Evolutionary conservation across 2,329 filamentous ascomycete genomes (phyloP).

Genomic region (Alternaria sp.): DNA sequence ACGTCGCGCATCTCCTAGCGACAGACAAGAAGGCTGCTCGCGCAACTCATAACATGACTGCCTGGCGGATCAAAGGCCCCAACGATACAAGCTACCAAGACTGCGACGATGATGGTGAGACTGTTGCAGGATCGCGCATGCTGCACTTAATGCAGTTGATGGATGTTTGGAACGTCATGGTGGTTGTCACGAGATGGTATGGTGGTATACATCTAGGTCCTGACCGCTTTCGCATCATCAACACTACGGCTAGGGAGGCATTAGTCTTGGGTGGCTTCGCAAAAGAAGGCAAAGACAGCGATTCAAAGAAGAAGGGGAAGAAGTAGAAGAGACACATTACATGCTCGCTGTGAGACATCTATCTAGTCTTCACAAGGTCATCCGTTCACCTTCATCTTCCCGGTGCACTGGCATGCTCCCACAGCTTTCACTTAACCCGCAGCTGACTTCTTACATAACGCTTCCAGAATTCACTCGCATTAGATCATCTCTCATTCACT

Average conservation of each 20-base stretch:
- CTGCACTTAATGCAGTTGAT: slow-evolving; percentile 93
- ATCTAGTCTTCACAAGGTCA: no score
- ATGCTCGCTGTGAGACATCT: not conserved
- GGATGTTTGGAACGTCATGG: slow-evolving; percentile 90
- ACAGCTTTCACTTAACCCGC: not conserved
- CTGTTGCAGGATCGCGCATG: slow-evolving; percentile 83
- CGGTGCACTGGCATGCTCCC: not conserved
- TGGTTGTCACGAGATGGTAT: slow-evolving; percentile 95
- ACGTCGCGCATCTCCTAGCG: slow-evolving; percentile 75
- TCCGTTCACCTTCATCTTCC: not conserved
- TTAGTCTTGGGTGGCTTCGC: slow-evolving; percentile 78
- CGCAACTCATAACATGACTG: slow-evolving; percentile 94
- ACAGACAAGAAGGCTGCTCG: slow-evolving; percentile 84
- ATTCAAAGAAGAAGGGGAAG: slow-evolving; percentile 42
- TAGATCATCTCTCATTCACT: not conserved
- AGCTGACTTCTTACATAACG: not conserved
- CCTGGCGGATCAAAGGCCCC: slow-evolving; percentile 78
- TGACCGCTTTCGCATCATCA: slow-evolving; percentile 89
- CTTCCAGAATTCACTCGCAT: not conserved
- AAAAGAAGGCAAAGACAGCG: slow-evolving; percentile 55
- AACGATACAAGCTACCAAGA: slow-evolving; percentile 74
- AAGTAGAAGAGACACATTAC: slow-evolving; percentile 20
- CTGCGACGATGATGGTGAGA: slow-evolving; percentile 95
- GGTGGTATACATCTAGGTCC: slow-evolving; percentile 89
- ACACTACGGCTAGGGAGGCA: slow-evolving; percentile 81